phyloP scores from a whole-genome alignment of 768 basidiomycete genomes.

The Phylloporus sp. region DNA sequence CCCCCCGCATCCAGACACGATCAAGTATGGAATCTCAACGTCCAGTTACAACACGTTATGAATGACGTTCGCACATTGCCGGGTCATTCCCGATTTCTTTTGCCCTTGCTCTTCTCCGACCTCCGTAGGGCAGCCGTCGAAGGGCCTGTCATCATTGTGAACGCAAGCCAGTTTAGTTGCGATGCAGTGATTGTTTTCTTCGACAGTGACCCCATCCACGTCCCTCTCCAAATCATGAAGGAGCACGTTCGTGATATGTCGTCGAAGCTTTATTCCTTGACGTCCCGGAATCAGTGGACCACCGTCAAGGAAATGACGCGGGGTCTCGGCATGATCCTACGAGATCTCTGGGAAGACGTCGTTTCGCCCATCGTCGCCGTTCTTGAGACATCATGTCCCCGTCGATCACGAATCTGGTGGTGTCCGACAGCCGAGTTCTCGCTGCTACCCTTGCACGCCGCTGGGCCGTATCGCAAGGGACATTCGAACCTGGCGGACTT shows the following conservation, averaged over 20 bases:
- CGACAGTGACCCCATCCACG: neutral
- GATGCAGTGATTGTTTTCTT: neutral
- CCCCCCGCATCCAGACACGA: neutral
- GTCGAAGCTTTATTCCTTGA: no score
- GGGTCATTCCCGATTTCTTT: slow-evolving; percentile 27
- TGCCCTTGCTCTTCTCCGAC: slow-evolving; percentile 12
- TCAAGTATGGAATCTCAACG: neutral
- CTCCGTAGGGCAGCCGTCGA: slow-evolving; percentile 13
- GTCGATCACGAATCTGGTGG: neutral
- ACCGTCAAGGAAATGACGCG: no score
- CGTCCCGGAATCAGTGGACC: no score
- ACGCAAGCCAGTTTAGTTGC: neutral
- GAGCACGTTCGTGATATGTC: no score
- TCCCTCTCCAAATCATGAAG: neutral
- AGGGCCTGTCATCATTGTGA: slow-evolving; percentile 19
- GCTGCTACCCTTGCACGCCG: no score
- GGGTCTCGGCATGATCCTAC: neutral
- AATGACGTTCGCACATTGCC: slow-evolving; percentile 1
- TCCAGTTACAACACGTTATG: neutral
- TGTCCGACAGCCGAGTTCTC: no score
- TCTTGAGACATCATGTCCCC: neutral
- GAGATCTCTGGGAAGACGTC: neutral
- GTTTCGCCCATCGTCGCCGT: neutral
- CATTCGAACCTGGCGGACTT: slow-evolving; percentile 2
- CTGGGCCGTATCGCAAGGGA: neutral